A percentile compares a stretch with the other conserved stretches of the same genome.
phyloP scores from a whole-genome alignment of 2,329 filamentous ascomycete genomes.

The Penicillium hordei region DNA sequence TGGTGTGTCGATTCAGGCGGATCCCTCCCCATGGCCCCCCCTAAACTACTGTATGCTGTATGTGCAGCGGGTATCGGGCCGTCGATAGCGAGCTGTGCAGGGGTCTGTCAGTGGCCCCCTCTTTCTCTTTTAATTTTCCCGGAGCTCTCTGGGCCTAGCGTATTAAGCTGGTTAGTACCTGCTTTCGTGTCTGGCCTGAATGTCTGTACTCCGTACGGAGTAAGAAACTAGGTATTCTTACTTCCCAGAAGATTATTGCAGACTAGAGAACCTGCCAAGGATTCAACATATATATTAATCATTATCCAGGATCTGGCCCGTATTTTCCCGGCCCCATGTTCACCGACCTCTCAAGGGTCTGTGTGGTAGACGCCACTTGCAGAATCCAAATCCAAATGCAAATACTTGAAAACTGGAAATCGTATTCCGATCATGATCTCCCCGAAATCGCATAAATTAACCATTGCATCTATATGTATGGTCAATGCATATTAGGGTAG shows the following conservation, averaged over 20 bases:
- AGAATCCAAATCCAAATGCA: conserved; percentile 8
- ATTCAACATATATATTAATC: not conserved
- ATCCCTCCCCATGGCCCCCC: conserved; percentile 8
- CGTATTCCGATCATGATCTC: conserved; percentile 5
- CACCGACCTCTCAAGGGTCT: conserved; percentile 15
- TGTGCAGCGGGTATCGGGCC: conserved; percentile 30
- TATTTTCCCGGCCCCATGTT: conserved; percentile 19
- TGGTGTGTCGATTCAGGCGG: conserved; percentile 9
- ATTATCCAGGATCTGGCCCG: conserved; percentile 6
- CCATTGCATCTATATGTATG: not conserved
- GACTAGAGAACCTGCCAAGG: not conserved
- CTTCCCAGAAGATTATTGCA: not conserved
- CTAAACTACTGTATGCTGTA: conserved; percentile 25
- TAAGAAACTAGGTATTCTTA: not conserved
- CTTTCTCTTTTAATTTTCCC: not conserved
- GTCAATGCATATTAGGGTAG: conserved; percentile 5
- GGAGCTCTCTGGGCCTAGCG: not conserved
- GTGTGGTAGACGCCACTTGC: conserved; percentile 5
- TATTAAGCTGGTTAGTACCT: conserved; percentile 2
- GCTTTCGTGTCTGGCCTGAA: not conserved
- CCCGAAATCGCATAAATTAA: not conserved
- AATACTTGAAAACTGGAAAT: conserved; percentile 1
- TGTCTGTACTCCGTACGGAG: not conserved
- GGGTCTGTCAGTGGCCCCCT: conserved; percentile 17
- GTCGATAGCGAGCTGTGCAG: conserved; percentile 31